A percentile compares a stretch with the other conserved stretches of the same genome.
Evolutionary conservation across 805 yeast species (phyloP).

Genomic region (Cyberlindnera euphorbiae): DNA sequence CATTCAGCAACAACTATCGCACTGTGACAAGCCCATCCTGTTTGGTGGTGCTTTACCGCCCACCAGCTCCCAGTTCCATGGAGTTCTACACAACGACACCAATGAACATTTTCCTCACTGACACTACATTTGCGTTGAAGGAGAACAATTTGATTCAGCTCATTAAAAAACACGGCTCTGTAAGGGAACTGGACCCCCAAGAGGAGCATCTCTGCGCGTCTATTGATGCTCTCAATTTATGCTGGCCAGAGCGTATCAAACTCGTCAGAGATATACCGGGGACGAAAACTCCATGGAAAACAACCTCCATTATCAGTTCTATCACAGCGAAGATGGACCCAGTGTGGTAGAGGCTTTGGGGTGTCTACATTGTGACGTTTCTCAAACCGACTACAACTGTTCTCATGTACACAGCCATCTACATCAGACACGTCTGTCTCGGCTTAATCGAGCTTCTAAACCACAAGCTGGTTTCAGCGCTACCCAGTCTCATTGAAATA

Average conservation of each 20-base stretch:
- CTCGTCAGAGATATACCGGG: conserved; percentile 12
- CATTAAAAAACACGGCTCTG: conserved; percentile 9
- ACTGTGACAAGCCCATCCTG: conserved; percentile 8
- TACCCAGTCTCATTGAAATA: conserved; percentile 31
- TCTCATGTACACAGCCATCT: conserved; percentile 9
- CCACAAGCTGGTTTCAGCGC: conserved; percentile 16
- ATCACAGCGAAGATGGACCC: neutral
- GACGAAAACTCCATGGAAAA: conserved; percentile 15
- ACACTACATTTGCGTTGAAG: neutral
- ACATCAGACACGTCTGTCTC: conserved; percentile 15
- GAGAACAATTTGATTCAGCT: conserved; percentile 1
- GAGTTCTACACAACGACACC: conserved; percentile 79
- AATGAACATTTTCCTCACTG: conserved; percentile 50
- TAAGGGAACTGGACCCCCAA: conserved; percentile 3
- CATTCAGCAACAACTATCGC: neutral
- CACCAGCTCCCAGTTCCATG: conserved; percentile 66
- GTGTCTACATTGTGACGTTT: conserved; percentile 1
- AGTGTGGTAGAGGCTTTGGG: neutral
- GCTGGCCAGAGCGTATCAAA: conserved; percentile 17
- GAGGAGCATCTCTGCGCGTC: conserved; percentile 10
- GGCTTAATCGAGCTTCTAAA: conserved; percentile 26
- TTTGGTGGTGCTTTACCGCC: conserved; percentile 51
- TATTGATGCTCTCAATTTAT: conserved; percentile 16
- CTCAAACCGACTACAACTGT: conserved; percentile 14
- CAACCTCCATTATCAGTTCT: conserved; percentile 3